Percentiles rank a stretch among this genome's conserved stretches.
Evolutionary conservation across 2,329 filamentous ascomycete genomes (phyloP).

Genomic region (Curvularia hawaiiensis): DNA sequence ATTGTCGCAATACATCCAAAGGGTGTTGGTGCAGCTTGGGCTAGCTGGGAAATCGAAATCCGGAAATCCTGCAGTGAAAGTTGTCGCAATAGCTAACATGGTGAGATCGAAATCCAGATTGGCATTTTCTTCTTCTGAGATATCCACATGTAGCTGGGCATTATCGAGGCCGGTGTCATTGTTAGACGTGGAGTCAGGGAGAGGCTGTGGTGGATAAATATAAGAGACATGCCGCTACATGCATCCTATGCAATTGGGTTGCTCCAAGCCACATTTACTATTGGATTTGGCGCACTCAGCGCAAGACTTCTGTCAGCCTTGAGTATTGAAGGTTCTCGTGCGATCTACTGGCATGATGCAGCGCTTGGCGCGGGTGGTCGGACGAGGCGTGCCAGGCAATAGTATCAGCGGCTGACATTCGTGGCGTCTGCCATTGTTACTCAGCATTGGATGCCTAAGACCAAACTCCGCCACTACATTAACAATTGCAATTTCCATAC

Average conservation of each 20-base stretch:
- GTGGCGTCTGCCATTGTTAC: conserved; percentile 4
- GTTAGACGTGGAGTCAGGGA: neutral
- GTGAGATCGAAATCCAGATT: conserved; percentile 14
- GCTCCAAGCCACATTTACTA: conserved; percentile 60
- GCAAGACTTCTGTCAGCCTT: conserved; percentile 59
- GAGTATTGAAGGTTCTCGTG: conserved; percentile 23
- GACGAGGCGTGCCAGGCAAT: conserved; percentile 3
- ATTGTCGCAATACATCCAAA: conserved; percentile 29
- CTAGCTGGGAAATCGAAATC: conserved; percentile 27
- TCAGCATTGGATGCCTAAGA: conserved; percentile 5
- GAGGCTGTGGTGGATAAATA: conserved; percentile 47
- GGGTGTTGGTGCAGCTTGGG: conserved; percentile 59
- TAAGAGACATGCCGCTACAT: conserved; percentile 55
- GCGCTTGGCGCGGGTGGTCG: neutral
- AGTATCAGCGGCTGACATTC: neutral
- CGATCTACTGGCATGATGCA: conserved; percentile 50
- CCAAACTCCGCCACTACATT: neutral
- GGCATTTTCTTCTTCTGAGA: conserved; percentile 30
- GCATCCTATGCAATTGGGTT: conserved; percentile 61
- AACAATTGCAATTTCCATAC: neutral
- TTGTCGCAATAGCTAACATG: conserved; percentile 9
- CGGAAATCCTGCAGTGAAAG: conserved; percentile 10
- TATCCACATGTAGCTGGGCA: neutral
- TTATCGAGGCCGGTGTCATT: conserved; percentile 22
- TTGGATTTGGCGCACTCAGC: conserved; percentile 62